Evolutionary conservation across 2,329 filamentous ascomycete genomes (phyloP), one percentile per base, ranked within the genome.

Genomic region (Clonostachys byssicola): DNA sequence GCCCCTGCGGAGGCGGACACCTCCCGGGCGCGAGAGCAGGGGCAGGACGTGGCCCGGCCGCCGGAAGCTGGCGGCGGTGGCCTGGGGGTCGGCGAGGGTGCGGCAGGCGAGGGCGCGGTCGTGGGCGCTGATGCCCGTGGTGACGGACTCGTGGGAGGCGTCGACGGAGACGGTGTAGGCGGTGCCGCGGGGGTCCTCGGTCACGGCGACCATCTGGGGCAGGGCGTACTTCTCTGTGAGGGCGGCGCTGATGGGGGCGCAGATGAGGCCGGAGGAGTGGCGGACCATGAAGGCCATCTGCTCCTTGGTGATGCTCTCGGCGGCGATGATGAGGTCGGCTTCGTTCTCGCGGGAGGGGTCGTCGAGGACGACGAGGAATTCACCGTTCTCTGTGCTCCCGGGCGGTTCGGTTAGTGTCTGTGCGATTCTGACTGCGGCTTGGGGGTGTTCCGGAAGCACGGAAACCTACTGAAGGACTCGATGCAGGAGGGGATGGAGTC

Each of bases 211-310:
- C 94, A 99, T 99, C 66, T 89, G 91, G 2, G 92, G 92, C 35
- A 99, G 86, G 51, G 79, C 76, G 57, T 96, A 85, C 49, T 75
- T 70, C 46, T 78, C 74, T 63, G 89, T 86, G 60, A 88, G 84
- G 40, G 79, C 66, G 44, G 86, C 77, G 44, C 82, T 76, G 51
- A 97, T 77, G 14, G 94, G 92, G 0, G 88, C 88, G 81, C 94
- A 97, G 72, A 99, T 86, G 62, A 92, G 83, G 63, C 94, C 94
- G 5, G 89, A 90, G 38, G 88, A 88, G 75, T 96, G 83, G 60
- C 91, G 89, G 67, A 99, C 82, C 80, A 99, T 86, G 75, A 96
- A 99, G 59, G 91, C 89, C 85, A 95, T 95, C 71, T 97, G 92
- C 54, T 88, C 80, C 20, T 91, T 78, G 9, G 92, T 96, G 54